Evolutionary conservation across 2,329 filamentous ascomycete species (phyloP).

Genomic region (Sarocladium kiliense): DNA sequence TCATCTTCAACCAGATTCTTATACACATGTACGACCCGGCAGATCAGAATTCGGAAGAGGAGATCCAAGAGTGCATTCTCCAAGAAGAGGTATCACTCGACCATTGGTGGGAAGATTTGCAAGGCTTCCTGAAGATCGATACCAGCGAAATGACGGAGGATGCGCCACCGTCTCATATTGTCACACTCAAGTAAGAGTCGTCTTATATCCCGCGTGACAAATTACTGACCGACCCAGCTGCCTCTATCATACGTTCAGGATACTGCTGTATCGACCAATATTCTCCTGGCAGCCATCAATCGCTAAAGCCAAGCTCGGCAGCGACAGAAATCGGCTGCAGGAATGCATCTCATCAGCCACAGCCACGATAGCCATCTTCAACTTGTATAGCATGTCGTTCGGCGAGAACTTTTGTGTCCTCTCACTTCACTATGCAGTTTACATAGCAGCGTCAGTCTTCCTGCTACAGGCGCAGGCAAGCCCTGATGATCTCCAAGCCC

Average conservation of each 20-base stretch:
- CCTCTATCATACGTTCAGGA: constrained; percentile 56
- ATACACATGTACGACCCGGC: constrained; percentile 56
- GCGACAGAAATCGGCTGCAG: constrained; percentile 39
- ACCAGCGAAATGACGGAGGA: constrained; percentile 43
- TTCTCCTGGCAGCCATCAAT: constrained; percentile 18
- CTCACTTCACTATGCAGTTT: constrained; percentile 54
- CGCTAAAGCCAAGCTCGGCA: constrained; percentile 13
- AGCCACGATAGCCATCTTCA: constrained; percentile 53
- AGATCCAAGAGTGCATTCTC: constrained; percentile 47
- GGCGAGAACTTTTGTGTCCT: constrained; percentile 52
- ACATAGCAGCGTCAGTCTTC: constrained; percentile 57
- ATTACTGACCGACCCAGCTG: constrained; percentile 32
- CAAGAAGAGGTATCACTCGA: constrained; percentile 45
- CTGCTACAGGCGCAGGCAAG: constrained; percentile 54
- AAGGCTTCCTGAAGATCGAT: constrained; percentile 45
- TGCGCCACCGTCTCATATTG: constrained; percentile 53
- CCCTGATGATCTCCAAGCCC: constrained; percentile 45
- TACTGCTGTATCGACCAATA: constrained; percentile 51
- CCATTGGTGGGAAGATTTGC: constrained; percentile 53
- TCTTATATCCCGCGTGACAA: not conserved
- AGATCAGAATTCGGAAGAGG: constrained; percentile 45
- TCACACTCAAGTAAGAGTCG: constrained; percentile 49
- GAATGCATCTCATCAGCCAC: constrained; percentile 55
- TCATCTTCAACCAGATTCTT: constrained; percentile 55
- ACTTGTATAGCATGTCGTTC: constrained; percentile 53